These are phyloP conservation scores for Carex kokanica DNA, from an alignment of 176 grass and related monocot species.

Conservation along the genomic window DNA sequence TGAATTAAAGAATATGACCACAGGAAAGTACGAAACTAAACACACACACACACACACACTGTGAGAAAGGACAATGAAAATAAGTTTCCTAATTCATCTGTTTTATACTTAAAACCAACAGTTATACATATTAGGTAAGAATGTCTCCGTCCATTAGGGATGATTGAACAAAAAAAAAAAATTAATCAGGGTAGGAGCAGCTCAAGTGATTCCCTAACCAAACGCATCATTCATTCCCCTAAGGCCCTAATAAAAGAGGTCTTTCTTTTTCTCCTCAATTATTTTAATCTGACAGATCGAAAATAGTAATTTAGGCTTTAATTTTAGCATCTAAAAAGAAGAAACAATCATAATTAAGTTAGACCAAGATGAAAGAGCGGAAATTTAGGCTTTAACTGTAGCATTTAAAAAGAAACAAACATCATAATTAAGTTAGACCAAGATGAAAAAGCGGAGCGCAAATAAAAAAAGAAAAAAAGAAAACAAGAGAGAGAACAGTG, in stretches of 20 bases:
- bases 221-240: background rate
- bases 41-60: background rate
- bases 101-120: background rate
- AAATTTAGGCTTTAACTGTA: background rate
- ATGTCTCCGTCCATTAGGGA: background rate
- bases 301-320: background rate
- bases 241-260: background rate
- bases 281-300: background rate
- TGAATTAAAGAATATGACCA: background rate
- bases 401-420: background rate
- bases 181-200: background rate
- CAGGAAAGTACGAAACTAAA: background rate
- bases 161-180: background rate
- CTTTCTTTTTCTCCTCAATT: background rate
- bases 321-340: constrained; percentile 3
- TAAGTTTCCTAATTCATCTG: background rate
- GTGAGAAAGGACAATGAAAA: background rate
- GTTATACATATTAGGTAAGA: background rate
- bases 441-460: background rate
- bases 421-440: background rate
- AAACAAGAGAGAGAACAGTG: no score
- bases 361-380: background rate
- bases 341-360: background rate
- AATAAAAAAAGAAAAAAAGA: background rate
- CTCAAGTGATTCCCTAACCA: background rate